Evolutionary conservation across 768 basidiomycete genomes (phyloP).

Genomic region (Phallus indusiatus): DNA sequence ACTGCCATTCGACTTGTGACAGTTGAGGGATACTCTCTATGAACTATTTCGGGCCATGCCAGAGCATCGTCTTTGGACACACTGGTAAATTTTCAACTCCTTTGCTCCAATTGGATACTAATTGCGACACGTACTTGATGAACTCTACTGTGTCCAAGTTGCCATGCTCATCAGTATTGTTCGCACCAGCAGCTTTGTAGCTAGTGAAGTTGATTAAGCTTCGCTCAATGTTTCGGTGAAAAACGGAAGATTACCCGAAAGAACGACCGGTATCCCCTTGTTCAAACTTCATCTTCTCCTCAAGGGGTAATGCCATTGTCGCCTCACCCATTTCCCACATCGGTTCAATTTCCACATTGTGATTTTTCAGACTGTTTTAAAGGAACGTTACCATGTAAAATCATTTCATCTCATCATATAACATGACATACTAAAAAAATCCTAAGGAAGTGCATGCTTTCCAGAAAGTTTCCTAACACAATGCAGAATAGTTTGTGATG

Average conservation of each 20-base stretch:
- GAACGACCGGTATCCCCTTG: conserved; percentile 33
- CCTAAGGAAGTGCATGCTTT: conserved; percentile 38
- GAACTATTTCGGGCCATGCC: conserved; percentile 20
- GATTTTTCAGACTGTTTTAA: conserved; percentile 31
- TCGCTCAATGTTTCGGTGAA: background rate
- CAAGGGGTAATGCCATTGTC: conserved; percentile 31
- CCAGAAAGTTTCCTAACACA: conserved; percentile 28
- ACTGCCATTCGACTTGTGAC: conserved; percentile 22
- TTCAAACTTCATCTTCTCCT: conserved; percentile 34
- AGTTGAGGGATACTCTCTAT: conserved; percentile 25
- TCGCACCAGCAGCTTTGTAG: conserved; percentile 22
- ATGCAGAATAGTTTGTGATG: background rate
- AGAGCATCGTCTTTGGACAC: conserved; percentile 27
- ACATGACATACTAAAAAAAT: conserved; percentile 42
- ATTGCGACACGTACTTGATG: conserved; percentile 15
- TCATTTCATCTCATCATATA: background rate
- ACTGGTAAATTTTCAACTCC: background rate
- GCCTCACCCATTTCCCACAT: conserved; percentile 36
- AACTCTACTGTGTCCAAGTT: conserved; percentile 23
- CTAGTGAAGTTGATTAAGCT: conserved; percentile 2
- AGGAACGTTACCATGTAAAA: background rate
- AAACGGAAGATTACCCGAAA: conserved; percentile 23
- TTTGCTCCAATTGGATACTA: background rate
- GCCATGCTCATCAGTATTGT: conserved; percentile 23
- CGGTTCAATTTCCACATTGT: conserved; percentile 26